Conservation (phyloP, 129 eudicot species). For the Rutidosis leptorrhynchoides region DNA sequence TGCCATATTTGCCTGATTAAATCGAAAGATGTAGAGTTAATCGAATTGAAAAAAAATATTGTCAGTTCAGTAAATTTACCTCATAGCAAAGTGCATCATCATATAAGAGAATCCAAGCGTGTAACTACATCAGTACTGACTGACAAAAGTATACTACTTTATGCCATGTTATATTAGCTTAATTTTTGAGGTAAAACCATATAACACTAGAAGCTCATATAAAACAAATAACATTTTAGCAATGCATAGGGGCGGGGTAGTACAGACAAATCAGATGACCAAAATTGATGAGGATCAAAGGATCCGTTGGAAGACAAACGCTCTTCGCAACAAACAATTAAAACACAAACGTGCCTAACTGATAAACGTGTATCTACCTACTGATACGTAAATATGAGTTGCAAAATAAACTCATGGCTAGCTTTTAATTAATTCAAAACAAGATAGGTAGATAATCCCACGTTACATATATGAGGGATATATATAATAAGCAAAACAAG, state of each 20-base stretch:
- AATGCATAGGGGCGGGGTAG: neutral
- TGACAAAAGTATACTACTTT: neutral
- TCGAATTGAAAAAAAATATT: neutral
- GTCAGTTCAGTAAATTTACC: neutral
- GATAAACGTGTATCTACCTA: too few species aligned
- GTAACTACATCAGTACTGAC: neutral
- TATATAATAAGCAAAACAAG: too few species aligned
- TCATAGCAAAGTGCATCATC: neutral
- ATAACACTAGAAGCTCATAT: neutral
- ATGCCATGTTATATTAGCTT: neutral
- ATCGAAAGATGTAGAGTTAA: neutral
- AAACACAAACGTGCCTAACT: too few species aligned
- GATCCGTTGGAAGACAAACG: too few species aligned
- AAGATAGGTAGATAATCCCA: too few species aligned
- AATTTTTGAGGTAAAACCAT: neutral
- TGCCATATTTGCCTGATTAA: slow-evolving; percentile 75
- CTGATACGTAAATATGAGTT: too few species aligned
- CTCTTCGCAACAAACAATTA: too few species aligned
- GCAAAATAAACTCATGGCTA: too few species aligned
- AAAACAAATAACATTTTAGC: neutral
- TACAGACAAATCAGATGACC: neutral
- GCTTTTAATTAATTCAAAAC: too few species aligned
- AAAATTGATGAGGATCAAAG: too few species aligned
- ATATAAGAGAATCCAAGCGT: neutral
- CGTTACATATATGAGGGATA: too few species aligned